A percentile compares a stretch with the other conserved stretches of the same genome.
Evolutionary conservation across 1,139 yeast species (phyloP).

Genomic region (Zygosaccharomyces pseudobailii): DNA sequence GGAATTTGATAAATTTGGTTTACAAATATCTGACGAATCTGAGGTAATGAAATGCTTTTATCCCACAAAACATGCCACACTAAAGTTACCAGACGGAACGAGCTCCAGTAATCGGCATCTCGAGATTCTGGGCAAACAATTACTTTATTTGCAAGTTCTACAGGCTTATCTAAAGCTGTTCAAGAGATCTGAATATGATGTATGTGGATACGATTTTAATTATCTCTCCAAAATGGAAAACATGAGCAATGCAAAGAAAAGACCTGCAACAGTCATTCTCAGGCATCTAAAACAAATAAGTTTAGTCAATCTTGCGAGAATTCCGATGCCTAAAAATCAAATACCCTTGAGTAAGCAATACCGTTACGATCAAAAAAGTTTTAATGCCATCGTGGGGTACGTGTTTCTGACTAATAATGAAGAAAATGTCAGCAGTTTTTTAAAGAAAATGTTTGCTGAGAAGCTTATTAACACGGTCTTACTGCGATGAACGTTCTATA

Average conservation of each 20-base stretch:
- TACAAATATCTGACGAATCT: constrained; percentile 6
- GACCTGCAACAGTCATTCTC: constrained; percentile 4
- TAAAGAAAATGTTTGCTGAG: constrained; percentile 16
- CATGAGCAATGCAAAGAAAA: constrained; percentile 12
- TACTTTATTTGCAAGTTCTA: constrained; percentile 9
- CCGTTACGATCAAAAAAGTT: constrained; percentile 15
- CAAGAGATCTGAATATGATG: constrained; percentile 12
- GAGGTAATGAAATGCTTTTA: constrained; percentile 19
- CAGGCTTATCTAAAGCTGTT: constrained; percentile 11
- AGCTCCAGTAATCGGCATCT: constrained; percentile 10
- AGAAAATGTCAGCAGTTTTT: constrained; percentile 14
- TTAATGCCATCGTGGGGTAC: constrained; percentile 25
- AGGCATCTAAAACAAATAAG: constrained; percentile 10
- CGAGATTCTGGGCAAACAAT: constrained; percentile 10
- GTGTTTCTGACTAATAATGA: constrained; percentile 17
- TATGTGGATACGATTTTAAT: constrained; percentile 16
- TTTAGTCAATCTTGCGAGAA: constrained; percentile 14
- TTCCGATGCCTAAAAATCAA: constrained; percentile 14
- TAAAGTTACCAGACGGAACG: constrained; percentile 10
- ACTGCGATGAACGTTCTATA: constrained; percentile 3
- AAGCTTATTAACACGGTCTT: constrained; percentile 14
- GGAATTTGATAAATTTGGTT: constrained; percentile 10
- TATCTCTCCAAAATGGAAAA: constrained; percentile 12
- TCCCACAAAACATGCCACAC: constrained; percentile 10
- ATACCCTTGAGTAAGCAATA: constrained; percentile 13